A percentile compares a stretch with the other conserved stretches of the same genome.
These are phyloP conservation scores for Lanmaoa pseudosensibilis DNA, from an alignment of 768 basidiomycete genomes.

Conservation along the genomic window DNA sequence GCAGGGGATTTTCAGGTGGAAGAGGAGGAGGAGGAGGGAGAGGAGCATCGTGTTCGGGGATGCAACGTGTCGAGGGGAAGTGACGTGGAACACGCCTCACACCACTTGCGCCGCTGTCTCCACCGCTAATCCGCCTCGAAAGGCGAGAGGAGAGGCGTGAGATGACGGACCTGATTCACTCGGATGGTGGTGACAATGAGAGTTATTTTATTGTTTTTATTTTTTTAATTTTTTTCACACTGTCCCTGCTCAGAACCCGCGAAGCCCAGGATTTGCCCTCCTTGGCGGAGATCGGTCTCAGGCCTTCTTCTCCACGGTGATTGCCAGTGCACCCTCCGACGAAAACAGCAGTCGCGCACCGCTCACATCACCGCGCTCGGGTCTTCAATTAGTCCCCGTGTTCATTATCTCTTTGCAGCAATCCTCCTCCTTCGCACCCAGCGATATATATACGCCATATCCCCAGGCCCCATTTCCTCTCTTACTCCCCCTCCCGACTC, in stretches of 20 bases:
- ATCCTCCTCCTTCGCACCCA: conserved; percentile 1
- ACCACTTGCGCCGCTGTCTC: neutral
- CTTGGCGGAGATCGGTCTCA: conserved; percentile 17
- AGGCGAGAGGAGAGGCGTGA: too few relatives aligned
- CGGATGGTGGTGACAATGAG: too few relatives aligned
- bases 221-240: too few relatives aligned
- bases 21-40: too few relatives aligned
- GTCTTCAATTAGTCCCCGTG: conserved; percentile 22
- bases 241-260: conserved; percentile 9
- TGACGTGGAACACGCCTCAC: too few relatives aligned
- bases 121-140: neutral
- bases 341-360: conserved; percentile 2
- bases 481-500: neutral
- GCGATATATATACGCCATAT: conserved; percentile 14
- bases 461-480: neutral
- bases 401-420: conserved; percentile 12
- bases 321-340: conserved; percentile 19
- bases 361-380: conserved; percentile 25
- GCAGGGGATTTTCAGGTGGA: conserved; percentile 1
- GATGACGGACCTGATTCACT: too few relatives aligned
- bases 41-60: too few relatives aligned
- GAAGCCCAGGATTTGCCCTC: conserved; percentile 26
- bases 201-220: too few relatives aligned
- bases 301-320: conserved; percentile 20
- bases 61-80: too few relatives aligned